phyloP scores from a whole-genome alignment of 352 stramenopile species.

The Sclerospora graminicola region DNA sequence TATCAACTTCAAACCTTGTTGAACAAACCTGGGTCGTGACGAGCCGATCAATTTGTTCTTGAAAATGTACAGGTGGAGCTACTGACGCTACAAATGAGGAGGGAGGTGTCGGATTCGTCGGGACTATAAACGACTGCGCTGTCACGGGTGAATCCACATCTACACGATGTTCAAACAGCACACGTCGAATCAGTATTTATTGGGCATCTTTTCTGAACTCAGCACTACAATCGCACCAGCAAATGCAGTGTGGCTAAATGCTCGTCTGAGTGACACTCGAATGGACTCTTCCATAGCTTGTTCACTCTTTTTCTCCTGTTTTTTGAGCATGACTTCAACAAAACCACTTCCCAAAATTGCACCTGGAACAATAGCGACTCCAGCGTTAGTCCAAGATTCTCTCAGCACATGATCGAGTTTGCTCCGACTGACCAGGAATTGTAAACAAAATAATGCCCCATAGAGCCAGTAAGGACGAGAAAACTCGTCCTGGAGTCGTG shows the following conservation, averaged over 20 bases:
- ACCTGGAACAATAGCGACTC: slow-evolving; percentile 37
- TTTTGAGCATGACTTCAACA: slow-evolving; percentile 79
- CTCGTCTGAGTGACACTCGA: slow-evolving; percentile 35
- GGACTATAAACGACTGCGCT: slow-evolving; percentile 9
- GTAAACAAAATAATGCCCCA: slow-evolving; percentile 85
- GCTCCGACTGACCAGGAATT: slow-evolving; percentile 37
- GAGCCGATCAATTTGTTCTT: slow-evolving; percentile 49
- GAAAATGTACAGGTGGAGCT: slow-evolving; percentile 18
- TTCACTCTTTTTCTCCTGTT: slow-evolving; percentile 44
- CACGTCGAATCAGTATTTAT: too few relatives aligned
- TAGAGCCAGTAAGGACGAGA: slow-evolving; percentile 63
- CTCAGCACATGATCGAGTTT: not conserved
- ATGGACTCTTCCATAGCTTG: slow-evolving; percentile 41
- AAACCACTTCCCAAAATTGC: slow-evolving; percentile 74
- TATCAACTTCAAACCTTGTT: too few relatives aligned
- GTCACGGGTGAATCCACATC: slow-evolving; percentile 16
- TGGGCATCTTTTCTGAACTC: too few relatives aligned
- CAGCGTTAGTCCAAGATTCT: not conserved
- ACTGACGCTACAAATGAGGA: slow-evolving; percentile 10
- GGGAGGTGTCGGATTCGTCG: slow-evolving; percentile 9
- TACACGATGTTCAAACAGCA: not conserved
- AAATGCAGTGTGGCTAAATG: slow-evolving; percentile 32
- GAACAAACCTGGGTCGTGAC: slow-evolving; percentile 36
- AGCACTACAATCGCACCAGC: slow-evolving; percentile 3
- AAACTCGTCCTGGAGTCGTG: slow-evolving; percentile 48